A percentile compares a stretch with the other conserved stretches of the same genome.
These are phyloP conservation scores for Retiboletus flavoniger DNA, from an alignment of 1,284 basidiomycete species.

Conservation along the genomic window DNA sequence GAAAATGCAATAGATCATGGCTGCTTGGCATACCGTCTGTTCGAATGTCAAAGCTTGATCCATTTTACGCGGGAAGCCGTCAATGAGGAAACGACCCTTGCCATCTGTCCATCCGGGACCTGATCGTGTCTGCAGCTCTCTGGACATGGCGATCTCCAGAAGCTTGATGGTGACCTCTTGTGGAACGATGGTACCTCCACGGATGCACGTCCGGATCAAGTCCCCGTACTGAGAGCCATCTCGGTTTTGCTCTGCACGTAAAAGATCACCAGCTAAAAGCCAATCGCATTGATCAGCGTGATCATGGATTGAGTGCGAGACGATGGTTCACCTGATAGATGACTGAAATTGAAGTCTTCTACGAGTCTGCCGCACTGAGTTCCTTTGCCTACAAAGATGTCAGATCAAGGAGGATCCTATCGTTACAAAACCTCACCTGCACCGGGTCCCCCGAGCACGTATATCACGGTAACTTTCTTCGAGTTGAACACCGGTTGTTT, in stretches of 20 bases:
- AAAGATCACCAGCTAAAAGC: constrained; percentile 85
- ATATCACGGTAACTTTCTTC: constrained; percentile 84
- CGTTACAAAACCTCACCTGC: constrained; percentile 57
- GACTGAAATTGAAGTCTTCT: constrained; percentile 86
- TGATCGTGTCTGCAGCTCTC: constrained; percentile 50
- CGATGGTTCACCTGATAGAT: constrained; percentile 77
- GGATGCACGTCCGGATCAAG: constrained; percentile 88
- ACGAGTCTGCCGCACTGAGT: constrained; percentile 93
- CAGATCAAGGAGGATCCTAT: constrained; percentile 5
- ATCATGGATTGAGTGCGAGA: background rate
- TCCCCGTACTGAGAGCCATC: constrained; percentile 83
- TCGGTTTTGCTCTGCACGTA: constrained; percentile 91
- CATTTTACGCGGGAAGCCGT: constrained; percentile 95
- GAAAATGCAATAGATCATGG: background rate
- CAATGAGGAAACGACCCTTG: constrained; percentile 88
- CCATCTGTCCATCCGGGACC: constrained; percentile 71
- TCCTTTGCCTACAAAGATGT: constrained; percentile 75
- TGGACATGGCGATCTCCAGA: constrained; percentile 89
- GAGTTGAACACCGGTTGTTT: constrained; percentile 62
- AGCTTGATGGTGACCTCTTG: constrained; percentile 97
- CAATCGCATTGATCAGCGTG: constrained; percentile 4
- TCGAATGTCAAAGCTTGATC: constrained; percentile 97
- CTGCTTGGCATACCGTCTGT: constrained; percentile 60
- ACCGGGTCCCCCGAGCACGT: constrained; percentile 96
- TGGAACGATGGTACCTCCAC: constrained; percentile 93